Base-by-base conservation (phyloP, 352 stramenopile species). In the Pythium rishiriense region DNA sequence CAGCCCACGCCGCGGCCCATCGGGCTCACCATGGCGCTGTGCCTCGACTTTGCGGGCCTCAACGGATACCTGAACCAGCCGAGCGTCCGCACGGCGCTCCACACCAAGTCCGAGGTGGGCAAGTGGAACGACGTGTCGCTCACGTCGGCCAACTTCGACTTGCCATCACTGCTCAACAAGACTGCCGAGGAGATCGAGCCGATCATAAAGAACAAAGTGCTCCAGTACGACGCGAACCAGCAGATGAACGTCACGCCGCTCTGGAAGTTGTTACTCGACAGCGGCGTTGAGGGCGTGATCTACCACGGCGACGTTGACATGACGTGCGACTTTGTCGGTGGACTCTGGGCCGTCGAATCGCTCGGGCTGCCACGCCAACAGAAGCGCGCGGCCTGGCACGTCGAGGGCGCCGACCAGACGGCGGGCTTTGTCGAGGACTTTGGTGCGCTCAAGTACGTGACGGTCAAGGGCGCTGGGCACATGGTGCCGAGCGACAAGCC, bases 391-490 rank as follows among this genome's bases (percentile, higher is more conserved):
- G 26, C 72, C 7, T 93, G 83, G 83, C 52, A 61, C 12, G 53
- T 70, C 24, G 71, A 73, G 31, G 66, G 75, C 41, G 70, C 43
- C 22, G 67, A 76, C 31, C 91, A 98, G 74, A 91, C 90, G 15
- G 91, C 75, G 12, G 91, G 91, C 8, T 93, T 96, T 52, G 70
- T 94, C 6, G 81, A 94, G 33, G 77, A 72, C 31, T 98, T 95
- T 64, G 64, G 93, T 26, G 78, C 74, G 21, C 60, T 98, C 17
- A 82, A 70, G 25, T 98, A 95, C 69, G 59, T 97, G 49, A 98
- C 91, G 0, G 93, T 98, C 59, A 91, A 95, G 54, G 92, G 90
- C 14, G 87, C 88, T 0, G 94, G 94, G 15, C 91, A 98, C 66
- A 76, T 97, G 58, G 91, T 97, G 51, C 92, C 90, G 0, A 77